These are phyloP conservation scores for Colletotrichum falcatum DNA, from an alignment of 2,329 filamentous ascomycete genomes.

Conservation along the genomic window DNA sequence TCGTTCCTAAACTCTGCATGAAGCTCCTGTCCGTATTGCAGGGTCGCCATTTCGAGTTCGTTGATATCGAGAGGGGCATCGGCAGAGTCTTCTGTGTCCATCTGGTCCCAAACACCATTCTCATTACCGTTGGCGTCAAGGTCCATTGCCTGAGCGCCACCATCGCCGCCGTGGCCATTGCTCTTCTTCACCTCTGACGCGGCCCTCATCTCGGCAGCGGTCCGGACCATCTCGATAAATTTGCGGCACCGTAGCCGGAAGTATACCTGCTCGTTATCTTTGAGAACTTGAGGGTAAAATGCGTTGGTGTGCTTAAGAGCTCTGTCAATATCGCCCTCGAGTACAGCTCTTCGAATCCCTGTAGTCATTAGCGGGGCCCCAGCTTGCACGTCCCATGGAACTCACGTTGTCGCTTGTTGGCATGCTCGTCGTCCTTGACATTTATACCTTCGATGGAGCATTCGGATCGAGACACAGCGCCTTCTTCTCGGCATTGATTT, in stretches of 20 bases:
- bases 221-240: constrained; percentile 94
- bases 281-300: constrained; percentile 84
- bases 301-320: constrained; percentile 84
- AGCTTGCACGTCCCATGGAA: constrained; percentile 40
- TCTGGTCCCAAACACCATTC: constrained; percentile 57
- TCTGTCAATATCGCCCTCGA: constrained; percentile 92
- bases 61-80: constrained; percentile 45
- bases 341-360: constrained; percentile 88
- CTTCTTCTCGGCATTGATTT: constrained; percentile 79
- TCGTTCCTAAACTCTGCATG: constrained; percentile 82
- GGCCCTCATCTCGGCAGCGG: constrained; percentile 73
- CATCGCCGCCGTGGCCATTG: constrained; percentile 59
- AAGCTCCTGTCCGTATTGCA: constrained; percentile 84
- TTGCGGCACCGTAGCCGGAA: constrained; percentile 91
- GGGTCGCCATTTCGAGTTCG: constrained; percentile 73
- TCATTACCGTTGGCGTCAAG: constrained; percentile 64
- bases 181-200: constrained; percentile 57
- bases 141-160: constrained; percentile 65
- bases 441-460: constrained; percentile 68
- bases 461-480: constrained; percentile 72
- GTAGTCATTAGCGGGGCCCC: constrained; percentile 19
- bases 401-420: constrained; percentile 86
- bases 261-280: constrained; percentile 84
- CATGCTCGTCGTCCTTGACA: constrained; percentile 85
- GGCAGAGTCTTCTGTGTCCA: constrained; percentile 64